phyloP scores from a whole-genome alignment of 1,139 yeast species.

The Kodamaea suecica region DNA sequence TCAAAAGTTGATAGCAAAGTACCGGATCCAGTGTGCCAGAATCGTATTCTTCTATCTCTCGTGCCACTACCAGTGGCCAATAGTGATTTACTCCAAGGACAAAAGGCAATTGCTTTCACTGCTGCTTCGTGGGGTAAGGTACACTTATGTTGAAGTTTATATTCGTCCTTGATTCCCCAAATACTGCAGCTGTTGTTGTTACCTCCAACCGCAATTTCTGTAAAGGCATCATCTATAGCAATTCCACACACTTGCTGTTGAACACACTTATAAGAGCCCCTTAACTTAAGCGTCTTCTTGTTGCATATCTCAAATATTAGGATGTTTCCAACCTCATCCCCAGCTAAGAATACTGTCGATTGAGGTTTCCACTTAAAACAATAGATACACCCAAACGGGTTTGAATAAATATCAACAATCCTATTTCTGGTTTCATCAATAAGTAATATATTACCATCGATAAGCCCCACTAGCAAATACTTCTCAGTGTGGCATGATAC shows the following conservation, averaged over 20 bases:
- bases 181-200: slow-evolving; percentile 69
- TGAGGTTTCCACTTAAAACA: slow-evolving; percentile 62
- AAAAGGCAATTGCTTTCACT: slow-evolving; percentile 43
- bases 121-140: slow-evolving; percentile 44
- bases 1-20: slow-evolving; percentile 53
- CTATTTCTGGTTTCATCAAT: slow-evolving; percentile 18
- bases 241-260: slow-evolving; percentile 71
- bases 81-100: slow-evolving; percentile 43
- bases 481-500: slow-evolving; percentile 52
- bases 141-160: slow-evolving; percentile 42
- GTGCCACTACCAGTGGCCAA: slow-evolving; percentile 47
- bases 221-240: slow-evolving; percentile 46
- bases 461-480: slow-evolving; percentile 53
- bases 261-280: slow-evolving; percentile 44
- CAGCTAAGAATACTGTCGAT: slow-evolving; percentile 49
- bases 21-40: slow-evolving; percentile 84
- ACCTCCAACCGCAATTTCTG: slow-evolving; percentile 65
- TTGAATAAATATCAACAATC: slow-evolving; percentile 29
- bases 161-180: slow-evolving; percentile 51
- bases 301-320: slow-evolving; percentile 36
- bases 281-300: slow-evolving; percentile 11
- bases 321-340: slow-evolving; percentile 69
- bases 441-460: slow-evolving; percentile 26
- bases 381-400: slow-evolving; percentile 43
- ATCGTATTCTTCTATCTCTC: slow-evolving; percentile 49